These are phyloP conservation scores for Wickerhamomyces subpelliculosus DNA, from an alignment of 805 yeast species.

Conservation along the genomic window DNA sequence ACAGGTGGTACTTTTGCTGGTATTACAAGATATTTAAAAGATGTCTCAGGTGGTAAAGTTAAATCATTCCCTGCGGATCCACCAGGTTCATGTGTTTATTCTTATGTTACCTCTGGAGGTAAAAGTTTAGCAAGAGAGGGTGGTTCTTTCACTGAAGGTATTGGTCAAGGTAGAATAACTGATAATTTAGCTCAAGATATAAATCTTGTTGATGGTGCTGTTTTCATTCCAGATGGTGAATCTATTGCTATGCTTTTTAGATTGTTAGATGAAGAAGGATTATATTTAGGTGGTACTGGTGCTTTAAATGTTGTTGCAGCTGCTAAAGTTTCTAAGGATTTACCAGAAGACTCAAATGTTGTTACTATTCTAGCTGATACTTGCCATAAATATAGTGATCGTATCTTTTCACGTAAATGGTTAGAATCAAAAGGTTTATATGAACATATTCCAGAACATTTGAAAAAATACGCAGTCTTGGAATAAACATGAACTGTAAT, in stretches of 20 bases:
- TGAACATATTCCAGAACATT: conserved; percentile 59
- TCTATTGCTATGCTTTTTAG: conserved; percentile 80
- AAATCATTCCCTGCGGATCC: conserved; percentile 82
- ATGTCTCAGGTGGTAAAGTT: conserved; percentile 52
- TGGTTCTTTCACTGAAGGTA: conserved; percentile 89
- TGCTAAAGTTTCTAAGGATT: conserved; percentile 57
- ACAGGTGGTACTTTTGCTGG: conserved; percentile 95
- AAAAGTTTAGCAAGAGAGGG: conserved; percentile 66
- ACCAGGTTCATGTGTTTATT: conserved; percentile 82
- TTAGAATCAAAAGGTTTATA: conserved; percentile 60
- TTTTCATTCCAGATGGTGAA: conserved; percentile 70
- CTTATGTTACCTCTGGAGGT: conserved; percentile 68
- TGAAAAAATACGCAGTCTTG: conserved; percentile 57
- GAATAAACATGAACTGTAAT: conserved; percentile 15
- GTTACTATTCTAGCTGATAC: conserved; percentile 89
- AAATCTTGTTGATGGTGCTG: conserved; percentile 71
- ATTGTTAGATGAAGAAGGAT: conserved; percentile 82
- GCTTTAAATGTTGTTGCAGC: conserved; percentile 92
- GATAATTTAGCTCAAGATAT: conserved; percentile 71
- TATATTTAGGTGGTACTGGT: conserved; percentile 86
- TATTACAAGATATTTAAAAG: conserved; percentile 68
- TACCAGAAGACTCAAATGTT: conserved; percentile 76
- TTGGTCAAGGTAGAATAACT: conserved; percentile 93
- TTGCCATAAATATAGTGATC: conserved; percentile 81
- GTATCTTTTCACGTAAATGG: conserved; percentile 76